Conservation (phyloP, 2,329 filamentous ascomycete species). For the Ambrosiella xylebori region DNA sequence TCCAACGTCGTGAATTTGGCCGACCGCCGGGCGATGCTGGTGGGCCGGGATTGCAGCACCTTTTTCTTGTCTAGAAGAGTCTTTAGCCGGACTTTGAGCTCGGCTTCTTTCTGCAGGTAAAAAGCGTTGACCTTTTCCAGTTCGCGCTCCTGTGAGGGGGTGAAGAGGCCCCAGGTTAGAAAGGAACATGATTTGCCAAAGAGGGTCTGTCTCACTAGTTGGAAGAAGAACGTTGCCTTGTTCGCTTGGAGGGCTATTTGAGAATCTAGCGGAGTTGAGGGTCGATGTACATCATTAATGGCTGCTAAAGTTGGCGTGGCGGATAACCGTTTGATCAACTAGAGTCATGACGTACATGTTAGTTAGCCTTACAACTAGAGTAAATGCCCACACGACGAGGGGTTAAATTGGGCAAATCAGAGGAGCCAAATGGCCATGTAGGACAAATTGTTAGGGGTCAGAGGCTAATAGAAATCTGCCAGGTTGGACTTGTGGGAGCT, state of each 20-base stretch:
- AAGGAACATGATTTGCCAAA: neutral
- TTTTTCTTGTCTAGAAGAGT: constrained; percentile 92
- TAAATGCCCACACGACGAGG: too few relatives aligned
- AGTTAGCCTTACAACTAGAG: neutral
- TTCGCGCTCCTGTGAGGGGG: constrained; percentile 63
- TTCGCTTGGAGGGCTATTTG: constrained; percentile 86
- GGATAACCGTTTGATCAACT: constrained; percentile 98
- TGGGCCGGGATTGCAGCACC: constrained; percentile 62
- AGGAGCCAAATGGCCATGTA: neutral
- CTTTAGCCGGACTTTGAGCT: constrained; percentile 87
- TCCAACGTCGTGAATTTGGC: constrained; percentile 89
- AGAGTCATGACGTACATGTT: constrained; percentile 14
- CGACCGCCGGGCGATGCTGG: constrained; percentile 63
- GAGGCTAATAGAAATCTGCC: neutral
- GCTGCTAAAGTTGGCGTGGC: constrained; percentile 71
- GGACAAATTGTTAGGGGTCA: neutral
- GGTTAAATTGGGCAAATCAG: neutral
- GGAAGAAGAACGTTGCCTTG: constrained; percentile 97
- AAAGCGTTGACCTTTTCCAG: constrained; percentile 97
- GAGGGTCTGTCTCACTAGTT: constrained; percentile 46
- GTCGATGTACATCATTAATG: constrained; percentile 45
- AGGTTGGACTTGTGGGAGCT: neutral
- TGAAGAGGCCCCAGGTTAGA: constrained; percentile 23
- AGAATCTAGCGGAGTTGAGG: constrained; percentile 43
- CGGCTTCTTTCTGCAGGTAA: constrained; percentile 93